Conservation (phyloP, 164 flowering plant genomes). For the Berberis vulgaris region DNA sequence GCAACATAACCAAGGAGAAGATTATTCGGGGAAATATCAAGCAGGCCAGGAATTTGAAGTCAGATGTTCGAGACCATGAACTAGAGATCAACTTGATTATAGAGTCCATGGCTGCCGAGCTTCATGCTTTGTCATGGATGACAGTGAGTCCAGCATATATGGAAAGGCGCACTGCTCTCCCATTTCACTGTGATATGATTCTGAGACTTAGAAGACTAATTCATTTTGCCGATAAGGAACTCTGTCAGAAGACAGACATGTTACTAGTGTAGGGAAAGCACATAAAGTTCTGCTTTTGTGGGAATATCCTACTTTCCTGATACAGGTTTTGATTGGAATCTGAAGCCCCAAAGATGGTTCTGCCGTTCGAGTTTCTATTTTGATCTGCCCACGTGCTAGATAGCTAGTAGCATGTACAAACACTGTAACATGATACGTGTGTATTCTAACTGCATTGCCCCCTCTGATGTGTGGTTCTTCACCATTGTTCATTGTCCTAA, state of each 20-base stretch:
- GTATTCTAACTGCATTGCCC: no score
- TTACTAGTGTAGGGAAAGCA: constrained; percentile 11
- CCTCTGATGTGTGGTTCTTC: no score
- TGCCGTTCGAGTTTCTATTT: no score
- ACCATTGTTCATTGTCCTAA: no score
- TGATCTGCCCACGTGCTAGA: no score
- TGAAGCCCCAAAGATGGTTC: no score
- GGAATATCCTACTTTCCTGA: no score
- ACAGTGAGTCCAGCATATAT: constrained; percentile 82
- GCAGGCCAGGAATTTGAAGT: constrained; percentile 33
- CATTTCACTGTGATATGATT: constrained; percentile 93
- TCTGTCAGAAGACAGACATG: constrained; percentile 37
- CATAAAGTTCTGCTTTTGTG: background rate
- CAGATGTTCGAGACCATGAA: constrained; percentile 48
- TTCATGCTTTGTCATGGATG: constrained; percentile 97
- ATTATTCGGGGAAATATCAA: constrained; percentile 32
- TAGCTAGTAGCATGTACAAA: no score
- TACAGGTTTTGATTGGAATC: no score
- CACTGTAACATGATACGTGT: no score
- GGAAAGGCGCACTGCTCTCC: constrained; percentile 80
- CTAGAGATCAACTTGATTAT: constrained; percentile 62
- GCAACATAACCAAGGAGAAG: constrained; percentile 48
- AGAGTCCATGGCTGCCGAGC: constrained; percentile 76
- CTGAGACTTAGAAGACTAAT: constrained; percentile 81
- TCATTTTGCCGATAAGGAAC: constrained; percentile 81